A percentile compares a stretch with the other conserved stretches of the same genome.
phyloP scores from a whole-genome alignment of 805 yeast species.

The Torulaspora maleeae region DNA sequence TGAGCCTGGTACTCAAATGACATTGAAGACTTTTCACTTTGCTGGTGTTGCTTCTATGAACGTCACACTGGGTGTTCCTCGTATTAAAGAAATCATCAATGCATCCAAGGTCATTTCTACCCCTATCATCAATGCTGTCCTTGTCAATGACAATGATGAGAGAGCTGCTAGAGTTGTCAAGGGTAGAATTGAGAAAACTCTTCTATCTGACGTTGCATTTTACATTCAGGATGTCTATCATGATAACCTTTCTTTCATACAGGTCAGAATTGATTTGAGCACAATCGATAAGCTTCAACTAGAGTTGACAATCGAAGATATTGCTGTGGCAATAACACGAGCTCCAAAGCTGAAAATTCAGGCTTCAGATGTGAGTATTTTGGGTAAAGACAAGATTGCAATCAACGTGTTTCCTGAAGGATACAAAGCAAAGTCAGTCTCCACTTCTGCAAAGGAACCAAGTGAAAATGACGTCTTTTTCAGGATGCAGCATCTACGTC shows the following conservation, averaged over 20 bases:
- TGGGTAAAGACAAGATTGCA: conserved; percentile 61
- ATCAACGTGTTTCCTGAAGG: conserved; percentile 52
- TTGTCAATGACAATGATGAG: conserved; percentile 91
- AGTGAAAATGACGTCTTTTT: conserved; percentile 59
- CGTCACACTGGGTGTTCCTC: conserved; percentile 98
- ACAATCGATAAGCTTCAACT: conserved; percentile 87
- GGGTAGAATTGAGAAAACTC: conserved; percentile 93
- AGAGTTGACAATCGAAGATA: conserved; percentile 80
- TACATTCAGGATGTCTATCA: conserved; percentile 92
- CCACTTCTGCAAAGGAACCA: conserved; percentile 40
- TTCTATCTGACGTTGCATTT: conserved; percentile 77
- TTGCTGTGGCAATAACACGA: conserved; percentile 70
- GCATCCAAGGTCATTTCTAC: conserved; percentile 94
- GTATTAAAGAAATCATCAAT: conserved; percentile 96
- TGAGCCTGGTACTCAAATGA: conserved; percentile 99
- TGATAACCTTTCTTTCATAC: conserved; percentile 69
- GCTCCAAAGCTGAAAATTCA: conserved; percentile 89
- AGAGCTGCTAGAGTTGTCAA: conserved; percentile 98
- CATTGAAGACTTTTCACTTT: conserved; percentile 92
- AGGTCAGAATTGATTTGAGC: conserved; percentile 72
- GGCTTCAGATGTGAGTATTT: conserved; percentile 62
- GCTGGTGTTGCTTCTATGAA: conserved; percentile 99
- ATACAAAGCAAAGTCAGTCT: conserved; percentile 40
- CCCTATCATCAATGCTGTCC: conserved; percentile 90
- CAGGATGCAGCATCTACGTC: conserved; percentile 82